Evolutionary conservation across 345 rosid genomes (phyloP).

Genomic region (Gossypium anomalum): DNA sequence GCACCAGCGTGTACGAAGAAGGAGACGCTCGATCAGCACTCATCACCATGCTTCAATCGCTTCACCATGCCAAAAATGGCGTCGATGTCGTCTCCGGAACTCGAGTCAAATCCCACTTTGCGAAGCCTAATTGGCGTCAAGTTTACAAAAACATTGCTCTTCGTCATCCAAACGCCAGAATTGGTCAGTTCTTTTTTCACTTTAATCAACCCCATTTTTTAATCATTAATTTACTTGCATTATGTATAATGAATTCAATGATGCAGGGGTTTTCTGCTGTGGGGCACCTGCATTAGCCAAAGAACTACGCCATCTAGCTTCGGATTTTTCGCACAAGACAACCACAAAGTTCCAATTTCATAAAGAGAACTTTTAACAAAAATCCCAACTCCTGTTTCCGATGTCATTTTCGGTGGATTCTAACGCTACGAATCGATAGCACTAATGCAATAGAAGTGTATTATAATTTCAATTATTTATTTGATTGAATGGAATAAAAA

Average conservation of each 20-base stretch:
- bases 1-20: constrained; percentile 87
- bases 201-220: constrained; percentile 5
- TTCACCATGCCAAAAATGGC: constrained; percentile 80
- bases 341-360: constrained; percentile 88
- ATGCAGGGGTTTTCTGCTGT: constrained; percentile 88
- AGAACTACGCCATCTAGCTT: constrained; percentile 60
- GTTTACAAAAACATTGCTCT: constrained; percentile 68
- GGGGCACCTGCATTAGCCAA: constrained; percentile 67
- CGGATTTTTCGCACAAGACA: constrained; percentile 71
- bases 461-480: too few relatives aligned
- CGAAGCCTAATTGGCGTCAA: constrained; percentile 87
- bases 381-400: too few relatives aligned
- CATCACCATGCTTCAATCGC: constrained; percentile 79
- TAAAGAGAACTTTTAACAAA: constrained; percentile 67
- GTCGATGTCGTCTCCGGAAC: constrained; percentile 86
- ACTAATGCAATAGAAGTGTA: too few relatives aligned
- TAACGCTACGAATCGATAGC: too few relatives aligned
- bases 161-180: constrained; percentile 48
- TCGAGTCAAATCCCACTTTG: constrained; percentile 79
- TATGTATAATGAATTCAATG: background rate
- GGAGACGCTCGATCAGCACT: constrained; percentile 90
- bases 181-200: constrained; percentile 41
- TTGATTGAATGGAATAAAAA: too few relatives aligned
- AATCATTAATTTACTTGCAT: background rate
- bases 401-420: background rate